These are phyloP conservation scores for Aspergillus mulundensis DNA, from an alignment of 495 filamentous ascomycete species.

Conservation along the genomic window DNA sequence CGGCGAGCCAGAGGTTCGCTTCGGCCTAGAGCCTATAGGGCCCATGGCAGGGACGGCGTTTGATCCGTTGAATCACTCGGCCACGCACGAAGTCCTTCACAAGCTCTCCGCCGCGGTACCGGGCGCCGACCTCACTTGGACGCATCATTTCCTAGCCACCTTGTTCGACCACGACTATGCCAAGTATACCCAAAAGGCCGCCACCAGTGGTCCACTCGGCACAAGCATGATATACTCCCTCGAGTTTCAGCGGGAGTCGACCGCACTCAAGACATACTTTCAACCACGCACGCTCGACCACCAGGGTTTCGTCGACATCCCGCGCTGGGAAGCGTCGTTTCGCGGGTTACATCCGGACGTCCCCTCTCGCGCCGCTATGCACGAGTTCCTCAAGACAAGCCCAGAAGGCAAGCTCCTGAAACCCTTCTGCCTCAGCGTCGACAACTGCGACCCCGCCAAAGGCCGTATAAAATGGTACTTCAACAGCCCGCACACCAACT, in stretches of 20 bases:
- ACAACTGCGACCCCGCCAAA: conserved; percentile 3
- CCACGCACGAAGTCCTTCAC: conserved; percentile 1
- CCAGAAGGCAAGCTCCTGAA: conserved; percentile 5
- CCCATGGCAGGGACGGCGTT: conserved; percentile 4
- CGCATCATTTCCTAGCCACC: conserved; percentile 6
- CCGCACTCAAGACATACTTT: conserved; percentile 7
- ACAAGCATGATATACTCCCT: conserved; percentile 1
- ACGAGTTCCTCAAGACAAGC: background rate
- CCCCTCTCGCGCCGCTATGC: background rate
- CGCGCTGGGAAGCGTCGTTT: conserved; percentile 3
- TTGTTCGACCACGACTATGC: conserved; percentile 9
- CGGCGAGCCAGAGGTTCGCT: conserved; percentile 1
- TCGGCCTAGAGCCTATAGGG: conserved; percentile 4
- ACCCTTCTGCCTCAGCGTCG: conserved; percentile 10
- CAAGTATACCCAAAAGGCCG: background rate
- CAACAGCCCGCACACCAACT: conserved; percentile 6
- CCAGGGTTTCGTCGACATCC: background rate
- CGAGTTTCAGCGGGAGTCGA: background rate
- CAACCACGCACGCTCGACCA: conserved; percentile 8
- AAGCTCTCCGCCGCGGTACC: background rate
- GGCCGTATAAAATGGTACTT: conserved; percentile 10
- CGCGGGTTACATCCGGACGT: background rate
- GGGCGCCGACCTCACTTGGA: conserved; percentile 1
- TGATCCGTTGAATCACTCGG: conserved; percentile 4
- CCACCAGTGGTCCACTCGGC: background rate